phyloP scores from a whole-genome alignment of 768 basidiomycete genomes.

The Gloeostereum incarnatum region DNA sequence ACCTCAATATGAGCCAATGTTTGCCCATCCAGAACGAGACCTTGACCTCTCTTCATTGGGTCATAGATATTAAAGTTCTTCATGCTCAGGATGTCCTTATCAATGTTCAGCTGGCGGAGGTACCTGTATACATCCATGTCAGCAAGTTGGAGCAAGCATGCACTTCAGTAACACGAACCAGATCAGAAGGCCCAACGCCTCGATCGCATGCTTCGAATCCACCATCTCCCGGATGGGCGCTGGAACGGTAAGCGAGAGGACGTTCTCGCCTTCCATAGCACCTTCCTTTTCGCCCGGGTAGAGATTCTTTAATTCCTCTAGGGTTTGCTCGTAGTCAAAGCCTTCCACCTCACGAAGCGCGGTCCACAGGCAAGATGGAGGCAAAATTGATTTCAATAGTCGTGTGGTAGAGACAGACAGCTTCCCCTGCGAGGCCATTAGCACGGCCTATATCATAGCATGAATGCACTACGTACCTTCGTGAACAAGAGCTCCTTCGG shows the following conservation, averaged over 20 bases:
- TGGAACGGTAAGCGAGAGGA: constrained; percentile 45
- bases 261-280: constrained; percentile 35
- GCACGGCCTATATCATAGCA: not conserved
- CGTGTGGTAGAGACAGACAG: constrained; percentile 77
- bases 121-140: constrained; percentile 38
- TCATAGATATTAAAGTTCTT: constrained; percentile 97
- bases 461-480: constrained; percentile 45
- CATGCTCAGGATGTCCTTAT: constrained; percentile 91
- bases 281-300: constrained; percentile 40
- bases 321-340: constrained; percentile 60
- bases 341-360: constrained; percentile 79
- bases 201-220: constrained; percentile 57
- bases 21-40: constrained; percentile 86
- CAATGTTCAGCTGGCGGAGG: constrained; percentile 88
- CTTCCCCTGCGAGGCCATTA: constrained; percentile 50
- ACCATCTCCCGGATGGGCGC: constrained; percentile 69
- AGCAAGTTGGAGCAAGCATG: constrained; percentile 1
- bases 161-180: constrained; percentile 41
- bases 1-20: constrained; percentile 94
- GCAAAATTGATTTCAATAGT: constrained; percentile 72
- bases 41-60: constrained; percentile 86
- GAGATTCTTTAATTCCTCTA: constrained; percentile 57
- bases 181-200: constrained; percentile 85
- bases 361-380: constrained; percentile 83
- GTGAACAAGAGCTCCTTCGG: constrained; percentile 88